Conservation (phyloP, 75 land plant genomes). For the Cunninghamia lanceolata region DNA sequence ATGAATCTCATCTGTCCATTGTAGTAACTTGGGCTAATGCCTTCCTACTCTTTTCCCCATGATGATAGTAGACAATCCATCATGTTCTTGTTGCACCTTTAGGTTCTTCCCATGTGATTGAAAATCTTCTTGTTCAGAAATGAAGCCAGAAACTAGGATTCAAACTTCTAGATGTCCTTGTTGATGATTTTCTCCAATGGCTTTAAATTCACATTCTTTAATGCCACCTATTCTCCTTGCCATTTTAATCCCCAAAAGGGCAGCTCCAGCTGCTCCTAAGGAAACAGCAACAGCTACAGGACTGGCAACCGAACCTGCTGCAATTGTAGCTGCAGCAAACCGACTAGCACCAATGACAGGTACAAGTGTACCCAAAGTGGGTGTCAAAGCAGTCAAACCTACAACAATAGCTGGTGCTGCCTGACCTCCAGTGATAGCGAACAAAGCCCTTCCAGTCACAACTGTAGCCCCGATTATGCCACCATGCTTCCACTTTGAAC, state of each 20-base stretch:
- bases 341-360: conserved; percentile 96
- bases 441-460: conserved; percentile 87
- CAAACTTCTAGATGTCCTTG: too few species aligned
- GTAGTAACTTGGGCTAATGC: too few species aligned
- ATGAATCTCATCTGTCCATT: too few species aligned
- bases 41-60: too few species aligned
- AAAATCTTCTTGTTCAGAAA: too few species aligned
- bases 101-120: too few species aligned
- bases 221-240: conserved; percentile 91
- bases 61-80: too few species aligned
- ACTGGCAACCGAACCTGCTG: conserved; percentile 90
- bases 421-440: conserved; percentile 96
- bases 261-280: conserved; percentile 99
- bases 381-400: conserved; percentile 88
- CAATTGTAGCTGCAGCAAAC: conserved; percentile 92
- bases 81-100: too few species aligned
- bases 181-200: conserved; percentile 83
- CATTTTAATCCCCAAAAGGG: conserved; percentile 91
- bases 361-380: conserved; percentile 82
- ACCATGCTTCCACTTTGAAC: conserved; percentile 90
- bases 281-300: conserved; percentile 99
- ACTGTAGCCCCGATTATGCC: conserved; percentile 98
- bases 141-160: too few species aligned
- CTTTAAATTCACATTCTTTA: conserved; percentile 87
- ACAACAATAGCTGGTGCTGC: conserved; percentile 99